Conservation (phyloP, 306 rosid species). For the Cicer cuneatum region DNA sequence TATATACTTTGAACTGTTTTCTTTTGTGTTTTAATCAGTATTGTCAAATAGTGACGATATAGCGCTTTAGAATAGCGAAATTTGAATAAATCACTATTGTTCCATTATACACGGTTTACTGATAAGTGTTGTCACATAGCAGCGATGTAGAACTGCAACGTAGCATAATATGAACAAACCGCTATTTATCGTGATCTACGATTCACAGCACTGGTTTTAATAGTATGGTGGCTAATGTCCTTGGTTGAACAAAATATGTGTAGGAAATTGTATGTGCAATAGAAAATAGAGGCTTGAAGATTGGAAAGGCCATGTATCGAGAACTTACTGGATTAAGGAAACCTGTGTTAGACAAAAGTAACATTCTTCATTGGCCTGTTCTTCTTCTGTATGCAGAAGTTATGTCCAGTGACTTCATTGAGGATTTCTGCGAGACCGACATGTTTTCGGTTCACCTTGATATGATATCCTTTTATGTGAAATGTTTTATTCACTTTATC, state of each 20-base stretch:
- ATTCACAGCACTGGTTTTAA: not conserved
- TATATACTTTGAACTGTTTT: slow-evolving; percentile 39
- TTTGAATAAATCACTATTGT: too few relatives aligned
- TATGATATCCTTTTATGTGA: slow-evolving; percentile 78
- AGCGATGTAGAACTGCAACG: too few relatives aligned
- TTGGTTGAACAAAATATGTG: slow-evolving; percentile 43
- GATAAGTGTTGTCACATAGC: too few relatives aligned
- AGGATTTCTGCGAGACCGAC: slow-evolving; percentile 95
- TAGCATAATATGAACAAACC: too few relatives aligned
- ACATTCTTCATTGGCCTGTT: slow-evolving; percentile 95
- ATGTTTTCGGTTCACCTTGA: slow-evolving; percentile 85
- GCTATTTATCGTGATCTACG: too few relatives aligned
- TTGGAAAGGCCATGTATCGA: slow-evolving; percentile 71
- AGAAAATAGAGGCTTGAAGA: slow-evolving; percentile 74
- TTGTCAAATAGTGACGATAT: not conserved
- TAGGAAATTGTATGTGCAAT: slow-evolving; percentile 73
- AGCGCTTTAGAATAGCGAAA: too few relatives aligned
- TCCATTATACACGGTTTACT: too few relatives aligned
- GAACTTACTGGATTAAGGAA: slow-evolving; percentile 79
- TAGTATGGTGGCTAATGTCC: slow-evolving; percentile 34
- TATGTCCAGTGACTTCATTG: slow-evolving; percentile 95
- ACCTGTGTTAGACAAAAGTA: slow-evolving; percentile 72
- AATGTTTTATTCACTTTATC: slow-evolving; percentile 19
- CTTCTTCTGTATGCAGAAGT: slow-evolving; percentile 91
- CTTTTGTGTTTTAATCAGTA: not conserved